Evolutionary conservation across 2,329 filamentous ascomycete genomes (phyloP).

Genomic region (Setomelanomma holmii): DNA sequence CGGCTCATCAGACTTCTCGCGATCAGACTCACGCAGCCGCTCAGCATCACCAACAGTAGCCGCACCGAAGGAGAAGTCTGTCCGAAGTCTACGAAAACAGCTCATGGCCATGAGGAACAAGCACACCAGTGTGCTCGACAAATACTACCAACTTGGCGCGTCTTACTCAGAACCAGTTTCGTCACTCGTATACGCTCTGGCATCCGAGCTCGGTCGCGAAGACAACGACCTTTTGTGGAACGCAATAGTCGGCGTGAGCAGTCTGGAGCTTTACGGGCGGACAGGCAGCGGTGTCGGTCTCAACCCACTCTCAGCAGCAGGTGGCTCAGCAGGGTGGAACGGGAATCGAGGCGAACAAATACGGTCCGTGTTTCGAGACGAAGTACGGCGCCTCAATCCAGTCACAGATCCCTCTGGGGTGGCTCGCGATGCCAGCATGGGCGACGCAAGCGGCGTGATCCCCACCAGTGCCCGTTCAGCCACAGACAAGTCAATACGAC

Average conservation of each 20-base stretch:
- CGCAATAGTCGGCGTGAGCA: conserved; percentile 92
- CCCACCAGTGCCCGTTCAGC: conserved; percentile 87
- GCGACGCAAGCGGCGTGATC: conserved; percentile 80
- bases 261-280: conserved; percentile 87
- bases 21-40: conserved; percentile 48
- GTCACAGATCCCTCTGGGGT: conserved; percentile 64
- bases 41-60: conserved; percentile 44
- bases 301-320: conserved; percentile 61
- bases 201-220: conserved; percentile 92
- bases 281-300: conserved; percentile 80
- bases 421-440: conserved; percentile 66
- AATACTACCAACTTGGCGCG: conserved; percentile 85
- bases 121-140: conserved; percentile 76
- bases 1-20: conserved; percentile 49
- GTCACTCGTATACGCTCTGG: conserved; percentile 91
- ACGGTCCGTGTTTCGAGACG: conserved; percentile 85
- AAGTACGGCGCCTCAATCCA: conserved; percentile 92
- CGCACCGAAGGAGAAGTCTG: conserved; percentile 67
- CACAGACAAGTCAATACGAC: conserved; percentile 87
- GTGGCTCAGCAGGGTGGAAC: conserved; percentile 74
- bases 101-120: conserved; percentile 77
- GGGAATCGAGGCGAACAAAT: conserved; percentile 83
- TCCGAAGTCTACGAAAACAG: conserved; percentile 73
- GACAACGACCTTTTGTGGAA: conserved; percentile 97
- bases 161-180: conserved; percentile 96